These are phyloP conservation scores for Vanrija pseudolonga DNA, from an alignment of 1,284 basidiomycete species.

Conservation along the genomic window DNA sequence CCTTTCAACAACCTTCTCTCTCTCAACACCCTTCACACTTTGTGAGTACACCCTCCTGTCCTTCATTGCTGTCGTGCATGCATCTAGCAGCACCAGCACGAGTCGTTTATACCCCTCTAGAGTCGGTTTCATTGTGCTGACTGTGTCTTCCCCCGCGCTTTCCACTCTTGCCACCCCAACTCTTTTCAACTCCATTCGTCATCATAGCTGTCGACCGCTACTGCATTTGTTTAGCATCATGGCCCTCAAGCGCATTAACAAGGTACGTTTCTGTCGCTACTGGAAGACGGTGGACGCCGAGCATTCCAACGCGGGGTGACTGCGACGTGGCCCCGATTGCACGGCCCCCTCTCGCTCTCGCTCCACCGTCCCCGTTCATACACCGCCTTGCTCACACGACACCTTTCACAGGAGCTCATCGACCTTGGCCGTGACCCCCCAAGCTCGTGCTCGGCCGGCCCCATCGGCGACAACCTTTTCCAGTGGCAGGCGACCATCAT, in stretches of 20 bases:
- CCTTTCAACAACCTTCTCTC: too few species aligned
- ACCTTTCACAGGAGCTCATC: conserved; percentile 73
- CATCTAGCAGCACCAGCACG: background rate
- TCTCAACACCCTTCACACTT: too few species aligned
- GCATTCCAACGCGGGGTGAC: background rate
- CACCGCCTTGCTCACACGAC: conserved; percentile 21
- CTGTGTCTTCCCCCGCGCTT: background rate
- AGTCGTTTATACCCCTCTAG: background rate
- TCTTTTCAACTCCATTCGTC: background rate
- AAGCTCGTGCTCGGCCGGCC: conserved; percentile 94
- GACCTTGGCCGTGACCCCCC: conserved; percentile 97
- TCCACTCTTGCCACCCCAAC: background rate
- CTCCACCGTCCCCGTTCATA: background rate
- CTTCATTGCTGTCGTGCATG: background rate
- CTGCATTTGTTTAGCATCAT: conserved; percentile 51
- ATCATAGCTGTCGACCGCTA: background rate
- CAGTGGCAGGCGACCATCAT: conserved; percentile 98
- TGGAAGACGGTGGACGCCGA: background rate
- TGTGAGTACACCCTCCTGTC: too few species aligned
- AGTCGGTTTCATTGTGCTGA: background rate
- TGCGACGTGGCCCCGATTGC: too few species aligned
- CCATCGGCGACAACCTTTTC: conserved; percentile 94
- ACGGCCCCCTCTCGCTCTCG: background rate
- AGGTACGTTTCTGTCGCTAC: conserved; percentile 58
- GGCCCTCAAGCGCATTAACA: conserved; percentile 99